These are phyloP conservation scores for Geotrichum aggregatum DNA, from an alignment of 1,139 yeast species.

Conservation along the genomic window DNA sequence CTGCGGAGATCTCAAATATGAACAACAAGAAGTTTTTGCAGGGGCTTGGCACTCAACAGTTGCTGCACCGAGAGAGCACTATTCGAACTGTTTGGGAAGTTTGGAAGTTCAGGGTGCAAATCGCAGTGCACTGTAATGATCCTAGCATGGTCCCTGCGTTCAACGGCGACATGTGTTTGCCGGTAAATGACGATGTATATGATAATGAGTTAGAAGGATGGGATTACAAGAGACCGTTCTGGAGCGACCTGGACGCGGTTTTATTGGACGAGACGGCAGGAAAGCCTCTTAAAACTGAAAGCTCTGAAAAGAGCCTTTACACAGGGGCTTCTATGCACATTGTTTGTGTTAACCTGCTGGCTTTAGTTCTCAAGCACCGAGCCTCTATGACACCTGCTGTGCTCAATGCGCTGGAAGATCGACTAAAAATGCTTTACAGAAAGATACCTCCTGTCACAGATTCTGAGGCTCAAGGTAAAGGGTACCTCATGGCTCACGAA, in stretches of 20 bases:
- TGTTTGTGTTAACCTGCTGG: constrained; percentile 4
- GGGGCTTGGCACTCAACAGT: constrained; percentile 15
- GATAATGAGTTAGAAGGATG: constrained; percentile 23
- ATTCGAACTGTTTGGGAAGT: constrained; percentile 27
- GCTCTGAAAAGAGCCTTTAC: neutral
- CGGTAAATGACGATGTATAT: constrained; percentile 24
- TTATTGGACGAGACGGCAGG: constrained; percentile 10
- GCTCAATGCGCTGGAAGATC: neutral
- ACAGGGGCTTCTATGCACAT: constrained; percentile 7
- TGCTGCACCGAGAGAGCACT: constrained; percentile 24
- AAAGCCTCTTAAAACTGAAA: neutral
- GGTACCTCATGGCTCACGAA: constrained; percentile 9
- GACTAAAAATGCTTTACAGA: constrained; percentile 4
- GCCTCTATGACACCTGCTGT: neutral
- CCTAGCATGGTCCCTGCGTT: constrained; percentile 22
- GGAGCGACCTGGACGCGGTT: constrained; percentile 25
- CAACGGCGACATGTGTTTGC: constrained; percentile 25
- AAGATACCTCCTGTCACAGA: constrained; percentile 5
- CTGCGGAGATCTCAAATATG: constrained; percentile 7
- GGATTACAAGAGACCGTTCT: constrained; percentile 22
- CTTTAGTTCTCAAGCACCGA: constrained; percentile 9
- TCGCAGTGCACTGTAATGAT: constrained; percentile 15
- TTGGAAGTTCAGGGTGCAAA: constrained; percentile 24
- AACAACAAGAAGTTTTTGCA: neutral
- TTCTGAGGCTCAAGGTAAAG: neutral